phyloP scores from a whole-genome alignment of 371 early-diverging fungal species.

The Entomophthora muscae region DNA sequence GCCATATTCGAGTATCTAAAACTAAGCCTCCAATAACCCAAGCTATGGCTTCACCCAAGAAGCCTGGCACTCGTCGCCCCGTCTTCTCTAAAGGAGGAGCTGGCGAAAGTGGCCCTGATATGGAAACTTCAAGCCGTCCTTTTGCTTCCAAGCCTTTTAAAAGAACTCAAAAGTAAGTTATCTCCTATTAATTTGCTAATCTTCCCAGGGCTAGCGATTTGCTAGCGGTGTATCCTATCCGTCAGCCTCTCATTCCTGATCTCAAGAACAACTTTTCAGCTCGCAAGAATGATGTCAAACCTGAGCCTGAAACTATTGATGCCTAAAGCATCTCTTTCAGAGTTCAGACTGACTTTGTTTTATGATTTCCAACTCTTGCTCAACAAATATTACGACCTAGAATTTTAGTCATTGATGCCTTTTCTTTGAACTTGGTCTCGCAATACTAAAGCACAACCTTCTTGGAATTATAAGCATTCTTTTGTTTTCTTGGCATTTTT shows the following conservation, averaged over 20 bases:
- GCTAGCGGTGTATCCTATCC: slow-evolving; percentile 18
- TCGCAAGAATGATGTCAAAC: slow-evolving; percentile 6
- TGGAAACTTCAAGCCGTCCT: background rate
- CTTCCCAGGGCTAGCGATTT: background rate
- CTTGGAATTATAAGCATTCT: too few species aligned
- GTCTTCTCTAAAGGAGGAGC: background rate
- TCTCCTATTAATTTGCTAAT: background rate
- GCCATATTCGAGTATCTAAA: slow-evolving; percentile 10
- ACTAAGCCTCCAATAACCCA: background rate
- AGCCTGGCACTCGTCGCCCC: background rate
- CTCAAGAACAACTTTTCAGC: slow-evolving; percentile 16
- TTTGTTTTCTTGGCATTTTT: too few species aligned
- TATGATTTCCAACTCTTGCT: too few species aligned
- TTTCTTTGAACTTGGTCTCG: background rate
- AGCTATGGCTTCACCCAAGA: background rate
- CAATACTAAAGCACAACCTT: too few species aligned
- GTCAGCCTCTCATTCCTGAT: slow-evolving; percentile 39
- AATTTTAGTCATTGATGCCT: background rate
- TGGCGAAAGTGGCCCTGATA: background rate
- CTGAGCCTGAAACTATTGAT: too few species aligned
- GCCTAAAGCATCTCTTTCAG: too few species aligned
- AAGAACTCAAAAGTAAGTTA: background rate
- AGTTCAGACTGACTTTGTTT: too few species aligned
- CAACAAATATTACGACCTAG: background rate
- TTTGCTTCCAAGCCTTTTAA: slow-evolving; percentile 2